A percentile compares a stretch with the other conserved stretches of the same genome.
Conservation (phyloP, 2,329 filamentous ascomycete species). For the Aspergillus sp. region DNA sequence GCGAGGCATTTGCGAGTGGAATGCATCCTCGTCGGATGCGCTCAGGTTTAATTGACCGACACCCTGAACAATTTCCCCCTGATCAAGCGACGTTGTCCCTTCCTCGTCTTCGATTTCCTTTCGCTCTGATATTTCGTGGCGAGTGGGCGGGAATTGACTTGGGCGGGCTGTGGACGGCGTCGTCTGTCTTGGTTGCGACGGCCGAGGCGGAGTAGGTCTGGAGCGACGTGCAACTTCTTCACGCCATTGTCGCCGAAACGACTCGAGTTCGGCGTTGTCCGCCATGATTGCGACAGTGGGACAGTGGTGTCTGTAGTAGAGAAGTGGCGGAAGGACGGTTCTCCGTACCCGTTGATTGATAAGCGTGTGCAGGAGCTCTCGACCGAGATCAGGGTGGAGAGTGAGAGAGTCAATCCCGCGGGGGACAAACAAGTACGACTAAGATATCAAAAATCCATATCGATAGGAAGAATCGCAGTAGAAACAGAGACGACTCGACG, state of each 20-base stretch:
- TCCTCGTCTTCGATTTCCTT: conserved; percentile 40
- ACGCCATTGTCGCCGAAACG: conserved; percentile 81
- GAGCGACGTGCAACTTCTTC: conserved; percentile 68
- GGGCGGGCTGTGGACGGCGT: conserved; percentile 21
- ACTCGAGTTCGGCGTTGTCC: conserved; percentile 72
- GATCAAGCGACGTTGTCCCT: conserved; percentile 21
- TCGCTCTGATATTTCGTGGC: conserved; percentile 37
- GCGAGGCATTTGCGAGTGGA: conserved; percentile 27
- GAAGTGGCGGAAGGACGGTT: conserved; percentile 3
- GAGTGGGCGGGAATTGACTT: conserved; percentile 38
- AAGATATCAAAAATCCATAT: neutral
- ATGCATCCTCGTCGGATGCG: conserved; percentile 39
- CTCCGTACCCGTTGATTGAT: conserved; percentile 18
- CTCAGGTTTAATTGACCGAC: conserved; percentile 36
- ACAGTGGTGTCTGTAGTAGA: neutral
- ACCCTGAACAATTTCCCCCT: conserved; percentile 35
- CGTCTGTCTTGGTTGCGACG: conserved; percentile 15
- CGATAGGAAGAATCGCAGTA: neutral
- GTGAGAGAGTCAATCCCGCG: neutral
- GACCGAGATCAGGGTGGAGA: neutral
- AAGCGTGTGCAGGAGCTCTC: conserved; percentile 9
- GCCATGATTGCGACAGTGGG: conserved; percentile 28
- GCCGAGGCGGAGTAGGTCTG: conserved; percentile 16
- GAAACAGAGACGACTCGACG: neutral
- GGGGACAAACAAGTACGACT: neutral